phyloP scores from a whole-genome alignment of 2,329 filamentous ascomycete genomes.

The Rachicladosporium sp. region DNA sequence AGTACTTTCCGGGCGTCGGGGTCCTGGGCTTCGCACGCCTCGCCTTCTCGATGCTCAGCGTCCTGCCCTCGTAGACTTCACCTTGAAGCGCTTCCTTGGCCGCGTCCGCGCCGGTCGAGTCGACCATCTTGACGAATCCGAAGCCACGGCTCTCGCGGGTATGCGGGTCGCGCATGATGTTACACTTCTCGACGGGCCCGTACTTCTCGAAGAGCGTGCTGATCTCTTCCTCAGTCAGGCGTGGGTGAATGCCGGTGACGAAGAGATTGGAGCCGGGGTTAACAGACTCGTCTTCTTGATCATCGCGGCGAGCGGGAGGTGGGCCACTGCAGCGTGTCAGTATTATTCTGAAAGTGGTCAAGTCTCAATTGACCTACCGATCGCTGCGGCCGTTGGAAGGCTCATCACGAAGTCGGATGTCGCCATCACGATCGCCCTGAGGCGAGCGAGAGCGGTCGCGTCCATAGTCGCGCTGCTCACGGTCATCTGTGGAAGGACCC shows the following conservation, averaged over 20 bases:
- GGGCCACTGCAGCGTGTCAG: constrained; percentile 29
- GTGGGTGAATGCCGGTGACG: constrained; percentile 93
- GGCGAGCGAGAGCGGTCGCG: constrained; percentile 57
- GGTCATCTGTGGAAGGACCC: too few relatives aligned
- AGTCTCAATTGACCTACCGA: constrained; percentile 28
- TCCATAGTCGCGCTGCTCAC: constrained; percentile 39
- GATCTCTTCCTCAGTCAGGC: constrained; percentile 78
- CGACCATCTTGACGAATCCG: constrained; percentile 98
- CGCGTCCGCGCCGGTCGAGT: constrained; percentile 85
- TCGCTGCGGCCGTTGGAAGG: constrained; percentile 49
- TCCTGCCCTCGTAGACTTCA: constrained; percentile 87
- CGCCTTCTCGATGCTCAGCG: constrained; percentile 96
- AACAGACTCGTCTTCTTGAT: constrained; percentile 44
- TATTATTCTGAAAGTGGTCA: constrained; percentile 8
- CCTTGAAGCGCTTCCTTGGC: constrained; percentile 93
- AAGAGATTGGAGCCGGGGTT: constrained; percentile 98
- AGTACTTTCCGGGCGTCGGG: constrained; percentile 97
- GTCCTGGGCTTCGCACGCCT: constrained; percentile 89
- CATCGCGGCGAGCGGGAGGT: constrained; percentile 26
- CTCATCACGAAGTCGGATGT: constrained; percentile 50
- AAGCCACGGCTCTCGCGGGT: constrained; percentile 98
- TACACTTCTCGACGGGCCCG: constrained; percentile 95
- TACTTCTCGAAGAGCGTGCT: constrained; percentile 97
- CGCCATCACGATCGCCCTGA: constrained; percentile 40
- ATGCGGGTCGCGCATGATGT: constrained; percentile 98